Conservation (phyloP, 306 rosid species). For the Trichosanthes cucumerina region DNA sequence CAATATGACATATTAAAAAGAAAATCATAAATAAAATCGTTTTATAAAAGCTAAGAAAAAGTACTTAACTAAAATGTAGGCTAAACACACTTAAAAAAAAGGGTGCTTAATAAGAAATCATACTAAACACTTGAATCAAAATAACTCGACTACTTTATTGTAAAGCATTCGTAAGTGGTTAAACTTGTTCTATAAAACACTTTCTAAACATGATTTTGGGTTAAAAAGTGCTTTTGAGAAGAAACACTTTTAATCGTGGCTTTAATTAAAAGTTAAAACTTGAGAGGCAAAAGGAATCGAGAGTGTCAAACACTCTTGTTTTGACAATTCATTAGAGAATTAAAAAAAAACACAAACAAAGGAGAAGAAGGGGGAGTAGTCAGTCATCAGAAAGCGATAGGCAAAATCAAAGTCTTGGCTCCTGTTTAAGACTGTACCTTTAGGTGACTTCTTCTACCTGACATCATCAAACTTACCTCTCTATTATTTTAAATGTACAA, state of each 20-base stretch:
- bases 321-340: background rate
- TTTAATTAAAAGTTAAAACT: background rate
- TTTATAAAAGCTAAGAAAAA: no score
- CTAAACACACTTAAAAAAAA: no score
- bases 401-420: conserved; percentile 9
- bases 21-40: no score
- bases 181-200: background rate
- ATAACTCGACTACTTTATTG: background rate
- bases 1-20: no score
- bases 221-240: background rate
- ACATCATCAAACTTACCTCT: background rate
- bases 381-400: background rate
- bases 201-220: background rate
- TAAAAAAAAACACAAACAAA: no score
- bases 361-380: background rate
- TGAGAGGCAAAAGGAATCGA: background rate
- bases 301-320: background rate
- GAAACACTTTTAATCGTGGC: background rate
- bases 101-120: no score
- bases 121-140: background rate
- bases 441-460: background rate
- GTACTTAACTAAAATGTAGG: no score
- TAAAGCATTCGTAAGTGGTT: no score
- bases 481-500: background rate
- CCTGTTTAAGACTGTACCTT: background rate